A percentile compares a stretch with the other conserved stretches of the same genome.
Evolutionary conservation across 2,329 filamentous ascomycete genomes (phyloP).

Genomic region (Aspergillus pseudoterreus): DNA sequence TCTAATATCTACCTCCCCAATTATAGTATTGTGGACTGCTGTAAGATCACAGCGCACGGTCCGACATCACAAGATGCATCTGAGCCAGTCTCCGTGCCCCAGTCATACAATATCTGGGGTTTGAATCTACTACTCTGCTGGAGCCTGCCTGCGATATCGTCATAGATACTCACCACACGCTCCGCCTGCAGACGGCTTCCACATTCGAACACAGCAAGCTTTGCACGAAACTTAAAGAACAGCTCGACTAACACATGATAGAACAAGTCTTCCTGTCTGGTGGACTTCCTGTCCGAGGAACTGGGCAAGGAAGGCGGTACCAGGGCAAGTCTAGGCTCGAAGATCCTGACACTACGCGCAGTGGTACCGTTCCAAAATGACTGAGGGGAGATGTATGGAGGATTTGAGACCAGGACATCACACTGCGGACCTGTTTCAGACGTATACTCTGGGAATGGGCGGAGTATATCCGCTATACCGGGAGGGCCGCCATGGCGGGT

Average conservation of each 20-base stretch:
- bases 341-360: slow-evolving; percentile 70
- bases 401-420: slow-evolving; percentile 80
- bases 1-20: too few species aligned
- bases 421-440: slow-evolving; percentile 15
- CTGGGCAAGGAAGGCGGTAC: slow-evolving; percentile 51
- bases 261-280: slow-evolving; percentile 31
- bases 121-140: too few species aligned
- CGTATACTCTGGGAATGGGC: neutral
- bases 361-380: slow-evolving; percentile 60
- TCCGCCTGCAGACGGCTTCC: slow-evolving; percentile 31
- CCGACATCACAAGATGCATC: too few species aligned
- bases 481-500: slow-evolving; percentile 1
- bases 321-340: slow-evolving; percentile 76
- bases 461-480: slow-evolving; percentile 14
- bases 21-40: too few species aligned
- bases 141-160: slow-evolving; percentile 1
- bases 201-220: slow-evolving; percentile 35
- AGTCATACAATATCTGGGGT: too few species aligned
- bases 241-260: slow-evolving; percentile 32
- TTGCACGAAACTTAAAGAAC: slow-evolving; percentile 19
- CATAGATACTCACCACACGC: slow-evolving; percentile 25
- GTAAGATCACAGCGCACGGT: too few species aligned
- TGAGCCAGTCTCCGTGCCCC: too few species aligned
- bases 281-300: neutral
- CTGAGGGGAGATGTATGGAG: slow-evolving; percentile 75